Conservation (phyloP, 257 asterid species). For the Anisodus tanguticus region DNA sequence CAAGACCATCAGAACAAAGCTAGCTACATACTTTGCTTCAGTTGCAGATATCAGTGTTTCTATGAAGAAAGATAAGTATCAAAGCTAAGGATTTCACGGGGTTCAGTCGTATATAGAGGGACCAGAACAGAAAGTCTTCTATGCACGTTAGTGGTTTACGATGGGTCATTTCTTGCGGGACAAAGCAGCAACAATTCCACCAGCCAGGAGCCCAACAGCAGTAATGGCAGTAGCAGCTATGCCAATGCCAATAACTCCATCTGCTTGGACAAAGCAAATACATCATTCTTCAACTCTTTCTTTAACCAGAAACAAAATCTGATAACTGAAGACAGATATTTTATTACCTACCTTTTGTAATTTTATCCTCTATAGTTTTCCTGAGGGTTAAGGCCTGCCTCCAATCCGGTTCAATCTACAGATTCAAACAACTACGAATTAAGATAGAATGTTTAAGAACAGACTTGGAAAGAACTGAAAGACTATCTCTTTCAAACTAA, state of each 20-base stretch:
- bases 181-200: constrained; percentile 35
- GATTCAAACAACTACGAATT: constrained; percentile 3
- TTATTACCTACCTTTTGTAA: constrained; percentile 51
- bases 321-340: neutral
- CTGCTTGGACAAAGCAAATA: constrained; percentile 29
- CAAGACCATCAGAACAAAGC: neutral
- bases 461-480: neutral
- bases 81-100: neutral
- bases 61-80: constrained; percentile 14
- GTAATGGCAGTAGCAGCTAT: constrained; percentile 39
- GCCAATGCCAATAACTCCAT: constrained; percentile 38
- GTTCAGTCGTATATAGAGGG: neutral
- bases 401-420: constrained; percentile 66
- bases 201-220: constrained; percentile 36
- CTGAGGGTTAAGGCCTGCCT: constrained; percentile 65
- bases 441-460: neutral
- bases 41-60: constrained; percentile 9
- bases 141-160: neutral
- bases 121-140: neutral
- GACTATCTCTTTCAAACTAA: neutral
- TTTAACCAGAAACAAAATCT: neutral
- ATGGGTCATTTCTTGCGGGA: constrained; percentile 34
- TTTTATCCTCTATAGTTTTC: constrained; percentile 65
- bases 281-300: neutral
- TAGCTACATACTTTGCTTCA: neutral